These are phyloP conservation scores for Nepenthes mirabilis DNA, from an alignment of 148 eudicot genomes.

Conservation along the genomic window DNA sequence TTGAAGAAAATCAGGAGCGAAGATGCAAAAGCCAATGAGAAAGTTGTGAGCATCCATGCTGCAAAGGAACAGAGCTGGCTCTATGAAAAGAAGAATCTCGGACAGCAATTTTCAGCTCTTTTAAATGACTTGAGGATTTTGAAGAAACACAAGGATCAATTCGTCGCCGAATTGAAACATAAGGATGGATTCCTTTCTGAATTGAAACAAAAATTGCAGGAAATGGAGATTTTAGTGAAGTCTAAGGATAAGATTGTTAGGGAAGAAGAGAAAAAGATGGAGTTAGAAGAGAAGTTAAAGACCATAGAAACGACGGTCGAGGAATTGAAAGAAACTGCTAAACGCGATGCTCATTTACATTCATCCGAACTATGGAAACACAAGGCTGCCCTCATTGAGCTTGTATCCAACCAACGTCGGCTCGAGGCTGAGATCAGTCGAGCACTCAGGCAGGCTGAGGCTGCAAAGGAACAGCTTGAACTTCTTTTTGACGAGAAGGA, in stretches of 20 bases:
- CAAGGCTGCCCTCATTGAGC: conserved; percentile 80
- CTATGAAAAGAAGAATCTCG: conserved; percentile 50
- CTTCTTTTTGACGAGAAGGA: conserved; percentile 62
- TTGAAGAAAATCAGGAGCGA: conserved; percentile 55
- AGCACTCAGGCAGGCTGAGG: conserved; percentile 63
- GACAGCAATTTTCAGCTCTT: conserved; percentile 49
- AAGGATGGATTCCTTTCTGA: conserved; percentile 35
- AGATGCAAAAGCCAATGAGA: conserved; percentile 87
- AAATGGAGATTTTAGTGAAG: conserved; percentile 26
- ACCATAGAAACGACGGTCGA: conserved; percentile 23
- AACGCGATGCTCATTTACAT: conserved; percentile 47
- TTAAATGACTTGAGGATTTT: conserved; percentile 43
- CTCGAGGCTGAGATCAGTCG: conserved; percentile 83
- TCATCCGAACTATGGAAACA: conserved; percentile 57
- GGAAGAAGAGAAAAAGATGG: conserved; percentile 41
- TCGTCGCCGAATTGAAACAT: conserved; percentile 27
- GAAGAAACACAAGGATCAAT: conserved; percentile 30
- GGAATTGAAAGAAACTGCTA: conserved; percentile 45
- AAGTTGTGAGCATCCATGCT: conserved; percentile 72
- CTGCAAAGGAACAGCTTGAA: conserved; percentile 49
- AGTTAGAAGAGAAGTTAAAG: conserved; percentile 46
- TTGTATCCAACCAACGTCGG: conserved; percentile 78
- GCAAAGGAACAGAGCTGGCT: conserved; percentile 82
- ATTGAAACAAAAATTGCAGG: conserved; percentile 42
- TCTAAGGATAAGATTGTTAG: conserved; percentile 44